Evolutionary conservation across 2,329 filamentous ascomycete species (phyloP).

Genomic region (Ophiosphaerella korrae): DNA sequence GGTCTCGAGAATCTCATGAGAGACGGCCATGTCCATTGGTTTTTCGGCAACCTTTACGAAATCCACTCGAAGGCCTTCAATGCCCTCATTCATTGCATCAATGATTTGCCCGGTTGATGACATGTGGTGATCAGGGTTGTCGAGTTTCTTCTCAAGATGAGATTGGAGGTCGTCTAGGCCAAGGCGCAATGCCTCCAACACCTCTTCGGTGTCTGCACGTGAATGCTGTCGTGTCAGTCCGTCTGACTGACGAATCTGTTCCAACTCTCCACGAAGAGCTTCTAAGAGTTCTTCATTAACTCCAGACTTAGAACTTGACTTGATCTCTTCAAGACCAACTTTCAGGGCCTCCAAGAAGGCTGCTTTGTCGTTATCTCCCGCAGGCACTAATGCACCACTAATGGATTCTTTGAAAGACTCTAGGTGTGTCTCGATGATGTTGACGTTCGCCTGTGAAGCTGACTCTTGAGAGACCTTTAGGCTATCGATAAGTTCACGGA

Average conservation of each 20-base stretch:
- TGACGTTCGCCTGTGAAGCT: conserved; percentile 49
- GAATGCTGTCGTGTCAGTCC: conserved; percentile 48
- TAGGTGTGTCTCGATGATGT: conserved; percentile 51
- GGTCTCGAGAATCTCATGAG: conserved; percentile 87
- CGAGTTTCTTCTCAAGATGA: conserved; percentile 58
- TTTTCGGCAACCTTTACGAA: conserved; percentile 76
- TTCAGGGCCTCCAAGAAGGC: conserved; percentile 50
- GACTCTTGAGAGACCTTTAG: conserved; percentile 50
- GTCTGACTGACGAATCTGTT: conserved; percentile 53
- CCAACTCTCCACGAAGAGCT: conserved; percentile 57
- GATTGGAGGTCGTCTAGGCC: conserved; percentile 57
- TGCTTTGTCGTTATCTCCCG: conserved; percentile 44
- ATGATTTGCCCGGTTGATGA: conserved; percentile 63
- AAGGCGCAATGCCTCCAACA: conserved; percentile 55
- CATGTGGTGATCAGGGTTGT: conserved; percentile 58
- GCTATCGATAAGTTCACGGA: conserved; percentile 57
- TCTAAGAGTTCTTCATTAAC: conserved; percentile 59
- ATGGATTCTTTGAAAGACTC: conserved; percentile 52
- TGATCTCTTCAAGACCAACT: conserved; percentile 47
- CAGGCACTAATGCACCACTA: conserved; percentile 49
- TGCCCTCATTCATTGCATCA: conserved; percentile 68
- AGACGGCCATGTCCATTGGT: conserved; percentile 79
- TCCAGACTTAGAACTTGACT: conserved; percentile 29
- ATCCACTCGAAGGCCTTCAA: conserved; percentile 77
- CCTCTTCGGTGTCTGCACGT: conserved; percentile 54